Percentiles rank a stretch among this genome's conserved stretches.
Conservation (phyloP, 768 basidiomycete species). For the Boletus rex-veris region DNA sequence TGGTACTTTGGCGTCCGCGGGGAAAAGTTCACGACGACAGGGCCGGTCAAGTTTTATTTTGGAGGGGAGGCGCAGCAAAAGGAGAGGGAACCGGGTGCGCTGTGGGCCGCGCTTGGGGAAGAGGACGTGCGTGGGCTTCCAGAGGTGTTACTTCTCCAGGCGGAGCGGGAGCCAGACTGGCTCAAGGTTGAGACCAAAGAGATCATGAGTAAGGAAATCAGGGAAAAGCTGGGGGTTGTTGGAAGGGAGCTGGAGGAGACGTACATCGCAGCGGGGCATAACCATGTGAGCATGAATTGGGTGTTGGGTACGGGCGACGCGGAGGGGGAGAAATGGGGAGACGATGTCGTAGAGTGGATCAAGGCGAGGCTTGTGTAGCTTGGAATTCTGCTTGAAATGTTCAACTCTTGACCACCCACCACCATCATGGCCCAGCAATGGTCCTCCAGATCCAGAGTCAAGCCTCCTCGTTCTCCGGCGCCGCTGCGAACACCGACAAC, state of each 20-base stretch:
- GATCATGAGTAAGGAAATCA: conserved; percentile 39
- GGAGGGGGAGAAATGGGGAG: conserved; percentile 61
- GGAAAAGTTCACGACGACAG: conserved; percentile 23
- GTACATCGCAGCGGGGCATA: conserved; percentile 49
- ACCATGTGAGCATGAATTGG: conserved; percentile 57
- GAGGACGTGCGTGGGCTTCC: conserved; percentile 41
- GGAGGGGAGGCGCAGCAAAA: conserved; percentile 42
- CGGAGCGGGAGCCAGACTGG: conserved; percentile 52
- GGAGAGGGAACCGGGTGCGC: conserved; percentile 38
- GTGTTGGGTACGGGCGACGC: conserved; percentile 51
- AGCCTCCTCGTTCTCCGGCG: conserved; percentile 40
- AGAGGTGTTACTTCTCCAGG: conserved; percentile 44
- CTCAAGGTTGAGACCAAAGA: conserved; percentile 34
- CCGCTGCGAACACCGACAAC: conserved; percentile 27
- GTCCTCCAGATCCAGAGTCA: conserved; percentile 29
- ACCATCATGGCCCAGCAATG: conserved; percentile 2
- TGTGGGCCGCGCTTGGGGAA: conserved; percentile 38
- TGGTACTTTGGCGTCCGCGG: conserved; percentile 37
- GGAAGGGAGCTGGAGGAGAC: conserved; percentile 22
- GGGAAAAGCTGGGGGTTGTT: conserved; percentile 31
- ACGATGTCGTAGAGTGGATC: conserved; percentile 41
- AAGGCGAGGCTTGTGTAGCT: conserved; percentile 17
- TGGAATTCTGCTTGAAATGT: conserved; percentile 5
- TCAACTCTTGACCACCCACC: not conserved
- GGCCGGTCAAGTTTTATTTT: conserved; percentile 26